These are phyloP conservation scores for Colletotrichum sp. DNA, from an alignment of 2,329 filamentous ascomycete species.

Conservation along the genomic window DNA sequence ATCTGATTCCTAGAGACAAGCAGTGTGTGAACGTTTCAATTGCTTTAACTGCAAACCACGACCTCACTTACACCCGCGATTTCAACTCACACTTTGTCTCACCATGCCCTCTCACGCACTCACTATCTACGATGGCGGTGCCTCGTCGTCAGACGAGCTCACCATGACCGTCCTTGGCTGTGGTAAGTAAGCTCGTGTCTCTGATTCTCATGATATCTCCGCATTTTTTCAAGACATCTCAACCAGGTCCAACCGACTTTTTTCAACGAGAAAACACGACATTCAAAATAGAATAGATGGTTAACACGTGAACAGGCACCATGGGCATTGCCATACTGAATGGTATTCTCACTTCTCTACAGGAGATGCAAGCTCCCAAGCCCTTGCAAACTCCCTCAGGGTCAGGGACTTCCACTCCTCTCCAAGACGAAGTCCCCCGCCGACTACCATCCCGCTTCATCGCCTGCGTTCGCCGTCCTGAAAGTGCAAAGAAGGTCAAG, in stretches of 20 bases:
- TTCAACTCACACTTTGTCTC: slow-evolving; percentile 5
- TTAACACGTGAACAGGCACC: slow-evolving; percentile 59
- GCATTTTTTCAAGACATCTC: neutral
- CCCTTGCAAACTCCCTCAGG: slow-evolving; percentile 44
- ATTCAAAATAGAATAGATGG: neutral
- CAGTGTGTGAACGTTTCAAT: neutral
- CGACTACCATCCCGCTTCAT: slow-evolving; percentile 78
- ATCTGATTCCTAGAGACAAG: neutral
- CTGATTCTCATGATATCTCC: no score
- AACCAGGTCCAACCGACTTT: neutral
- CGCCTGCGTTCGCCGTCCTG: slow-evolving; percentile 76
- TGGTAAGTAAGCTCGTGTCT: slow-evolving; percentile 58
- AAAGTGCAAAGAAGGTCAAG: slow-evolving; percentile 72
- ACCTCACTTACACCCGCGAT: slow-evolving; percentile 13
- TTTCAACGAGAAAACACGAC: neutral
- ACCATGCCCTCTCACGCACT: slow-evolving; percentile 26
- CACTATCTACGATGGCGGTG: slow-evolving; percentile 30
- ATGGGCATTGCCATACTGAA: slow-evolving; percentile 87
- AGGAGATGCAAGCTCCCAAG: slow-evolving; percentile 50
- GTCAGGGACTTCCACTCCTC: slow-evolving; percentile 48
- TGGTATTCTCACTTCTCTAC: slow-evolving; percentile 77
- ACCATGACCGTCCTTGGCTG: slow-evolving; percentile 84
- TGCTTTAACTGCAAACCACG: neutral
- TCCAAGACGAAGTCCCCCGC: slow-evolving; percentile 51
- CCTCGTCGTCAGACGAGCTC: slow-evolving; percentile 49